A percentile compares a stretch with the other conserved stretches of the same genome.
These are phyloP conservation scores for Ampelocalamus luodianensis DNA, from an alignment of 176 grass and related monocot species.

Conservation along the genomic window DNA sequence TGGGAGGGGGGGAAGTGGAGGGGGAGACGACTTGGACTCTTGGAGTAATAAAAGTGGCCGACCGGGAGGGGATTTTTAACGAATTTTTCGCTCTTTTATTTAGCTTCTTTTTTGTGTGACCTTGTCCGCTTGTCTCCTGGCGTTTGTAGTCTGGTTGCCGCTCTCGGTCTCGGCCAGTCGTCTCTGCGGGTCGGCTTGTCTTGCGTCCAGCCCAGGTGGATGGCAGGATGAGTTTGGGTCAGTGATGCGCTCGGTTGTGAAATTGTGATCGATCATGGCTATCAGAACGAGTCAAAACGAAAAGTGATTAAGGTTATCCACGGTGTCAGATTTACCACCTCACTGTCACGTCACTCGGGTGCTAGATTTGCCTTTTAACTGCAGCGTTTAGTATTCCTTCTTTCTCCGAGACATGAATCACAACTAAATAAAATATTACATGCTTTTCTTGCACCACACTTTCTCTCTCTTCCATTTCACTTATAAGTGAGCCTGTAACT, in stretches of 20 bases:
- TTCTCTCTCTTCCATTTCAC: no score
- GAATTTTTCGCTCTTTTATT: background rate
- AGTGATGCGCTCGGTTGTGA: no score
- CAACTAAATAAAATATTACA: no score
- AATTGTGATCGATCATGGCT: background rate
- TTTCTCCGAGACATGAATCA: no score
- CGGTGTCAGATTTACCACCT: no score
- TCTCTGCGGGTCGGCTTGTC: background rate
- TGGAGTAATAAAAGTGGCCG: constrained; percentile 54
- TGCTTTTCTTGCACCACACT: no score
- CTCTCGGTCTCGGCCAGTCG: constrained; percentile 5
- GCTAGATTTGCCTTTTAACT: no score
- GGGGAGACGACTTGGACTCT: constrained; percentile 39
- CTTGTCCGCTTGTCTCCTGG: constrained; percentile 51
- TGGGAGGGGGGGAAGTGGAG: background rate
- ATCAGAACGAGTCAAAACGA: background rate
- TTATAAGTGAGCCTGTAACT: no score
- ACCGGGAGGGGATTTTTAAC: constrained; percentile 53
- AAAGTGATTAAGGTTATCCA: background rate
- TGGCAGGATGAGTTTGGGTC: background rate
- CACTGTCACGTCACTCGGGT: no score
- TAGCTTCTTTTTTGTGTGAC: background rate
- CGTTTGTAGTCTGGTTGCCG: background rate
- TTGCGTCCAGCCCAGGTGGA: background rate
- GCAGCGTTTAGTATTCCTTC: no score